These are phyloP conservation scores for Gracilaria vermiculophylla DNA, from an alignment of 23 red algal genomes.

Conservation along the genomic window DNA sequence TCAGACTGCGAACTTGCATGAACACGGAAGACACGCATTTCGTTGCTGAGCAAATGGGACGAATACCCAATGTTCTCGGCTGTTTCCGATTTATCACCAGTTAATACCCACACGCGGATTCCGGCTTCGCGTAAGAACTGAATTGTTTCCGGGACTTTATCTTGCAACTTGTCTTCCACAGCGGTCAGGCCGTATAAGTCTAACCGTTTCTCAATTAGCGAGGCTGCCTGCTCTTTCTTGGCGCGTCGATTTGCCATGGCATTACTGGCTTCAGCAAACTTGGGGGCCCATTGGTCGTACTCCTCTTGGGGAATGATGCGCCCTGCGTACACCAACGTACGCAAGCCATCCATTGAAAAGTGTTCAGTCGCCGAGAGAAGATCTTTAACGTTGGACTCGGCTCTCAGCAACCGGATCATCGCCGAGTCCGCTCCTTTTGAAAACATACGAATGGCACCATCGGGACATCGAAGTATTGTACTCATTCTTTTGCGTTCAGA, in stretches of 20 bases:
- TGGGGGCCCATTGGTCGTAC: slow-evolving; percentile 44
- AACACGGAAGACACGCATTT: slow-evolving; percentile 69
- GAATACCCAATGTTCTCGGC: slow-evolving; percentile 92
- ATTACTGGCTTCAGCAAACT: slow-evolving; percentile 55
- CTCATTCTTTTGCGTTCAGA: slow-evolving; percentile 90
- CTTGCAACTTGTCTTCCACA: slow-evolving; percentile 88
- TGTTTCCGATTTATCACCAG: slow-evolving; percentile 89
- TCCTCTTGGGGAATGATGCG: slow-evolving; percentile 41
- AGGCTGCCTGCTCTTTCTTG: slow-evolving; percentile 44
- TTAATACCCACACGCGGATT: slow-evolving; percentile 86
- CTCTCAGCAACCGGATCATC: slow-evolving; percentile 65
- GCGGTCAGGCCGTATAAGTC: slow-evolving; percentile 72
- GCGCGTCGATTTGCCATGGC: slow-evolving; percentile 37
- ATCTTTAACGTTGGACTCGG: slow-evolving; percentile 16
- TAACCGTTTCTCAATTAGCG: slow-evolving; percentile 70
- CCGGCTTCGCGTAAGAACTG: slow-evolving; percentile 85
- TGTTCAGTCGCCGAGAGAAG: slow-evolving; percentile 56
- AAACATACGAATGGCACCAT: slow-evolving; percentile 71
- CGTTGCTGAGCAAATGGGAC: slow-evolving; percentile 29
- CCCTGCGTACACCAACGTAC: slow-evolving; percentile 74
- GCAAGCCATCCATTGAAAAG: slow-evolving; percentile 86
- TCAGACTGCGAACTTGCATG: slow-evolving; percentile 17
- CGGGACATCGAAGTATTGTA: slow-evolving; percentile 60
- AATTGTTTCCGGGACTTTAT: slow-evolving; percentile 78
- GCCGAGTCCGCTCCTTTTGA: slow-evolving; percentile 90